These are phyloP conservation scores for Cucurbita argyrosperma DNA, from an alignment of 306 rosid genomes.

Conservation along the genomic window DNA sequence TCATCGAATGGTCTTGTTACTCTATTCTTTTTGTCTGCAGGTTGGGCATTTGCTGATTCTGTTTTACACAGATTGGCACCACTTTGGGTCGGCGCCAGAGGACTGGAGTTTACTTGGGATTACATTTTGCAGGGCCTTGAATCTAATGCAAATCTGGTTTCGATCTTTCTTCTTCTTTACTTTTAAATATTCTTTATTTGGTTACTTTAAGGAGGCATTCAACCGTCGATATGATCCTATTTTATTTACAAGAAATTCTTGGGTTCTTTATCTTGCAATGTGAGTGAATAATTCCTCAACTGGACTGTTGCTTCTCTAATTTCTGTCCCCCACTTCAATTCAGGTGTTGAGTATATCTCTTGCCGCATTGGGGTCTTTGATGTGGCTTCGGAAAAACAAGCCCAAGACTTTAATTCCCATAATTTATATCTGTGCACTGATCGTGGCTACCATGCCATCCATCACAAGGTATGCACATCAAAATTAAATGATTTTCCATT, in stretches of 20 bases:
- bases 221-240: neutral
- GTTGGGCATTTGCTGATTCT: slow-evolving; percentile 99
- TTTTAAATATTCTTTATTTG: neutral
- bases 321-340: slow-evolving; percentile 8
- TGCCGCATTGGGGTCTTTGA: slow-evolving; percentile 88
- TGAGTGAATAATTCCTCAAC: neutral
- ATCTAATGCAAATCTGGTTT: slow-evolving; percentile 94
- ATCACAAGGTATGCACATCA: slow-evolving; percentile 62
- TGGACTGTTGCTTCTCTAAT: neutral
- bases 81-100: slow-evolving; percentile 99
- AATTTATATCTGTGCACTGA: slow-evolving; percentile 62
- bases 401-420: slow-evolving; percentile 84
- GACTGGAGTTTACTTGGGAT: slow-evolving; percentile 97
- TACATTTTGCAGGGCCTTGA: slow-evolving; percentile 88
- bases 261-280: neutral
- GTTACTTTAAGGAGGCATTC: neutral
- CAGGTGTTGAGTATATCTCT: slow-evolving; percentile 93
- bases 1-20: neutral
- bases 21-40: slow-evolving; percentile 28
- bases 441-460: slow-evolving; percentile 94
- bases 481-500: neutral
- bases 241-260: neutral
- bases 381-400: slow-evolving; percentile 96
- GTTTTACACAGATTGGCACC: slow-evolving; percentile 92
- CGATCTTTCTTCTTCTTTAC: slow-evolving; percentile 7